A percentile compares a stretch with the other conserved stretches of the same genome.
phyloP scores from a whole-genome alignment of 441 rosid species.

The Raphanus hybrid region DNA sequence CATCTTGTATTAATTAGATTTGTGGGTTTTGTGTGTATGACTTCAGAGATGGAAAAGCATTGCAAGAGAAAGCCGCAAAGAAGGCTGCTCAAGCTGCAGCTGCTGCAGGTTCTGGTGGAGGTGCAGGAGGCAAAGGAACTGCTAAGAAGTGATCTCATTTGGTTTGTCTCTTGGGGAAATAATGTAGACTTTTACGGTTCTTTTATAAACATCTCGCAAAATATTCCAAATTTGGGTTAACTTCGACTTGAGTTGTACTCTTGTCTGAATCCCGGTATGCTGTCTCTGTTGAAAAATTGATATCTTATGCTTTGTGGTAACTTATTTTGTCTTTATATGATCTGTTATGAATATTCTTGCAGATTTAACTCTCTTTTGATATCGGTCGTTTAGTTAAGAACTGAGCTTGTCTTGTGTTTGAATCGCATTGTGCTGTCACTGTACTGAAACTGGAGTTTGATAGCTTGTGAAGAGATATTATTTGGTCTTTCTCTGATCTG shows the following conservation, averaged over 20 bases:
- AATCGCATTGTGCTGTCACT: neutral
- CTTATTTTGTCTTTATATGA: neutral
- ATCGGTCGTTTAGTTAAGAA: neutral
- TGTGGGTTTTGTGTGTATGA: neutral
- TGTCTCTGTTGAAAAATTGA: conserved; percentile 8
- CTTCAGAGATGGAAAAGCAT: conserved; percentile 76
- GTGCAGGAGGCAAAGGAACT: conserved; percentile 55
- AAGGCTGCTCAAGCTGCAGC: conserved; percentile 72
- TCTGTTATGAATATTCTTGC: neutral
- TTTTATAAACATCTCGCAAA: neutral
- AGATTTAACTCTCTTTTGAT: neutral
- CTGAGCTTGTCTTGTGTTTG: neutral
- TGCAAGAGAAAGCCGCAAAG: conserved; percentile 84
- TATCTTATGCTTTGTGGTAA: neutral
- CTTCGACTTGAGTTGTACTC: conserved; percentile 21
- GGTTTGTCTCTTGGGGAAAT: neutral
- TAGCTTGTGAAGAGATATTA: neutral
- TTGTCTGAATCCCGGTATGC: conserved; percentile 14
- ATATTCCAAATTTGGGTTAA: neutral
- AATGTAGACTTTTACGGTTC: neutral
- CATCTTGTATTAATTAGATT: neutral
- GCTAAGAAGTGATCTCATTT: conserved; percentile 31
- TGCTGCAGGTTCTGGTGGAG: conserved; percentile 45
- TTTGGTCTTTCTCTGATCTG: neutral
- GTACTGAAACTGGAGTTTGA: neutral